Evolutionary conservation across 2,329 filamentous ascomycete species (phyloP).

Genomic region (Xylariomycetidae sp.): DNA sequence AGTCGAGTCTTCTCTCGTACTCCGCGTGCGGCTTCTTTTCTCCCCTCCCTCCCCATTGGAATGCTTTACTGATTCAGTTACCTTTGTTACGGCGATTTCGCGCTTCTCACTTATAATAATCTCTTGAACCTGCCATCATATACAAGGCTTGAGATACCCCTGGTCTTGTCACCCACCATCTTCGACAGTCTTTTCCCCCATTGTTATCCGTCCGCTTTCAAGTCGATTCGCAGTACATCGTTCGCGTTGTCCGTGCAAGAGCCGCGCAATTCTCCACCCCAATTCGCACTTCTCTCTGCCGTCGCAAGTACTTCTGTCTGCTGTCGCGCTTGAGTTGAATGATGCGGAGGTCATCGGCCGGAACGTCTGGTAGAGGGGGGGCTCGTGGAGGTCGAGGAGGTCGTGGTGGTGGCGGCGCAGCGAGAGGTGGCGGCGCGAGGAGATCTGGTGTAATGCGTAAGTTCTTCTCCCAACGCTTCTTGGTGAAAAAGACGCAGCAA

Average conservation of each 20-base stretch:
- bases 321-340: too few relatives aligned
- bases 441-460: conserved; percentile 24
- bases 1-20: conserved; percentile 7
- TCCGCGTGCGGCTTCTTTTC: conserved; percentile 12
- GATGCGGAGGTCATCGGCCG: conserved; percentile 7
- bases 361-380: conserved; percentile 7
- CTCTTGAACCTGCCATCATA: too few relatives aligned
- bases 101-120: conserved; percentile 1
- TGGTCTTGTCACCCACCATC: not conserved
- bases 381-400: conserved; percentile 17
- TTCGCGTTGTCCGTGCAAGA: not conserved
- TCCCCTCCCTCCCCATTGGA: conserved; percentile 13
- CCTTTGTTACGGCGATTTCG: conserved; percentile 6
- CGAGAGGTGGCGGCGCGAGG: conserved; percentile 9
- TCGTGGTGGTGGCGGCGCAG: conserved; percentile 13
- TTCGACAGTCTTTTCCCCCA: not conserved
- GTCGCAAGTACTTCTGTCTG: too few relatives aligned
- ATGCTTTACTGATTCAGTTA: conserved; percentile 9
- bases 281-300: not conserved
- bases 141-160: not conserved
- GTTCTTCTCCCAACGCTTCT: conserved; percentile 26
- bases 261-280: not conserved
- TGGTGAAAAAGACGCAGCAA: conserved; percentile 1
- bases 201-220: not conserved
- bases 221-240: not conserved